A percentile compares a stretch with the other conserved stretches of the same genome.
Evolutionary conservation across 495 filamentous ascomycete genomes (phyloP).

Genomic region (Rhypophila decipiens): DNA sequence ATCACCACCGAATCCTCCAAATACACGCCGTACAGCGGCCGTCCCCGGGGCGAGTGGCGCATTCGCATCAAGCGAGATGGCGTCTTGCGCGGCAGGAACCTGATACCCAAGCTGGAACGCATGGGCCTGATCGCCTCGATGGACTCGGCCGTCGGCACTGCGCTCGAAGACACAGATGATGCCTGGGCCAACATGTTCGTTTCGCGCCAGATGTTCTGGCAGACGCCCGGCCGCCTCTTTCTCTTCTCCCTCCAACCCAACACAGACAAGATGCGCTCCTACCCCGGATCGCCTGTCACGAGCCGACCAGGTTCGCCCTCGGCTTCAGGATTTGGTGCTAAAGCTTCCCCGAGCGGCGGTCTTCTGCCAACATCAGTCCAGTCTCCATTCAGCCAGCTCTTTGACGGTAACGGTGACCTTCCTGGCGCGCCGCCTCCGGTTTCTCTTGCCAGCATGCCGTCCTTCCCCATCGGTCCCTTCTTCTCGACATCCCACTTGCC

Average conservation of each 20-base stretch:
- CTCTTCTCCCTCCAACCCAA: constrained; percentile 75
- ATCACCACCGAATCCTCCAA: constrained; percentile 57
- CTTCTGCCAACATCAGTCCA: no score
- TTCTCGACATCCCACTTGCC: constrained; percentile 74
- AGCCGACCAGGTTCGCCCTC: constrained; percentile 57
- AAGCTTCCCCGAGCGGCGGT: not conserved
- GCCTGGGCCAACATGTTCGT: constrained; percentile 79
- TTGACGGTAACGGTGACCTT: constrained; percentile 18
- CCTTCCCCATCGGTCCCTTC: constrained; percentile 56
- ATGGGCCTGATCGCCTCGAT: constrained; percentile 79
- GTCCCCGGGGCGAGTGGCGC: constrained; percentile 80
- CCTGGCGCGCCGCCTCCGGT: constrained; percentile 22
- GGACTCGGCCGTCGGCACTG: constrained; percentile 67
- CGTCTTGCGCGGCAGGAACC: constrained; percentile 71
- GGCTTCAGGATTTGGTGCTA: constrained; percentile 29
- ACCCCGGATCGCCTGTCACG: constrained; percentile 47
- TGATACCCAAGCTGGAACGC: constrained; percentile 85
- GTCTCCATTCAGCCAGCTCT: constrained; percentile 3
- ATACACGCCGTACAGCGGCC: constrained; percentile 58
- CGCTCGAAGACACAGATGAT: constrained; percentile 54
- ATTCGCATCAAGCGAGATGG: constrained; percentile 81
- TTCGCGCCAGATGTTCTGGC: constrained; percentile 80
- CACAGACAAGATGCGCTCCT: constrained; percentile 39
- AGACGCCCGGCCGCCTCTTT: constrained; percentile 78
- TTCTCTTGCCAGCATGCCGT: constrained; percentile 27